Evolutionary conservation across 768 basidiomycete genomes (phyloP), one percentile per base, ranked within the genome.

Genomic region (Suillus occidentalis): DNA sequence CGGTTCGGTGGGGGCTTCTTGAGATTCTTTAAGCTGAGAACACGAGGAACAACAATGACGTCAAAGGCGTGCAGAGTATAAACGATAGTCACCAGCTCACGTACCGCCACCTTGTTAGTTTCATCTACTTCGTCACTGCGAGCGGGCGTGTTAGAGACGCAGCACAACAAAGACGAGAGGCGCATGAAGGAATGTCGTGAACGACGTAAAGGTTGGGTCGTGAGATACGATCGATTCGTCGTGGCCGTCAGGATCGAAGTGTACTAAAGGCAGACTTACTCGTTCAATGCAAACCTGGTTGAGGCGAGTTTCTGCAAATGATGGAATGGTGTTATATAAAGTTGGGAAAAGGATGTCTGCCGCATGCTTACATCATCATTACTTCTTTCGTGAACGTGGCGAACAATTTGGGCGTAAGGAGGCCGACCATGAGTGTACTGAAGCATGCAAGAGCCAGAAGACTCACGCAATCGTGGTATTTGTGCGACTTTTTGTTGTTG

Each of bases 91-190:
- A 28, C 69, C 63, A 55, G 68, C 39, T 71, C 63, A 71, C 76
- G 37, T 57, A 75, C 69, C 49, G 75, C 75, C 69, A 65, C 39
- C 62, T 75, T 76, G 67, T 75, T 76, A n/a, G 67, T 69, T 20
- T 69, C 70, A 34, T 74, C 73, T 67, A 80, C 79, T 66, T 81
- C 82, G 71, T 85, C 81, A 72, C 86, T 86, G 78, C 81, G 78
- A 69, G 78, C 72, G 76, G 79, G 76, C 71, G 79, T 75, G 78
- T 84, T 80, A 84, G 87, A 84, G 76, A 80, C 81, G 73, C 87
- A 90, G 76, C 89, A 89, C 74, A 89, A 75, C 47, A 89, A 75
- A 68, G 84, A 85, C 70, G 81, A 83, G 74, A 88, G 77, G 76
- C 74, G 82, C 89, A 91, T 90, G 83, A 65, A 71, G 72, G 76